Conservation (phyloP, 768 basidiomycete species). For the Lactarius pseudohatsudake region DNA sequence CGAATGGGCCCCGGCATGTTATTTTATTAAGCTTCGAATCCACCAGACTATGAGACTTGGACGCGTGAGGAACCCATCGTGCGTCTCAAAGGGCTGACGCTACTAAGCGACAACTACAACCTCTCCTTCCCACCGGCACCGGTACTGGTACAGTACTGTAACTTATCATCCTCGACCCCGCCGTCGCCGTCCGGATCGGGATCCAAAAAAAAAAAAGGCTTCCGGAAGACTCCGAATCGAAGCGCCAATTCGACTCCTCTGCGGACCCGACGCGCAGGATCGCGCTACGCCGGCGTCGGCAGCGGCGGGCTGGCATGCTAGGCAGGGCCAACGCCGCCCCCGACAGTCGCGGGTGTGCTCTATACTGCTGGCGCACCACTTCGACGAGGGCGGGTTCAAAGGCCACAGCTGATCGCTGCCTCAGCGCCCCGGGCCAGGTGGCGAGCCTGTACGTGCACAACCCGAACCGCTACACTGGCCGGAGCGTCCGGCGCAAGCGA, state of each 20-base stretch:
- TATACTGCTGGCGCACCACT: conserved; percentile 56
- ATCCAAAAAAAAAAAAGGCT: too few species aligned
- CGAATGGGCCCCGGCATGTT: too few species aligned
- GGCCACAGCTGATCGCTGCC: conserved; percentile 93
- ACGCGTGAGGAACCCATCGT: too few species aligned
- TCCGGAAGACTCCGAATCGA: conserved; percentile 32
- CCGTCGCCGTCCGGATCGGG: too few species aligned
- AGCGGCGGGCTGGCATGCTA: conserved; percentile 86
- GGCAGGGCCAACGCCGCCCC: conserved; percentile 62
- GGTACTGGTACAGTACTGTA: too few species aligned
- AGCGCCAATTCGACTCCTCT: conserved; percentile 58
- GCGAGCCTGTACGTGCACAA: conserved; percentile 89
- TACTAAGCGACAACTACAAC: too few species aligned
- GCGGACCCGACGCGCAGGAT: conserved; percentile 81
- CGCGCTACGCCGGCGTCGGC: conserved; percentile 56
- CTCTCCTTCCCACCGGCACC: too few species aligned
- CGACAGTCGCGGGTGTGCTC: conserved; percentile 91
- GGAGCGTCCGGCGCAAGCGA: neutral
- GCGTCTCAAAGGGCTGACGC: too few species aligned
- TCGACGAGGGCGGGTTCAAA: conserved; percentile 75
- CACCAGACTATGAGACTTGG: too few species aligned
- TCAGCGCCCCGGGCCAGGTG: conserved; percentile 93
- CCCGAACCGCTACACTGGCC: conserved; percentile 39
- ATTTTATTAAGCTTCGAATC: too few species aligned
- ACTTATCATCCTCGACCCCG: too few species aligned